Base-by-base conservation (phyloP, 202 grass and related monocot species). In the Panicum hallii region DNA sequence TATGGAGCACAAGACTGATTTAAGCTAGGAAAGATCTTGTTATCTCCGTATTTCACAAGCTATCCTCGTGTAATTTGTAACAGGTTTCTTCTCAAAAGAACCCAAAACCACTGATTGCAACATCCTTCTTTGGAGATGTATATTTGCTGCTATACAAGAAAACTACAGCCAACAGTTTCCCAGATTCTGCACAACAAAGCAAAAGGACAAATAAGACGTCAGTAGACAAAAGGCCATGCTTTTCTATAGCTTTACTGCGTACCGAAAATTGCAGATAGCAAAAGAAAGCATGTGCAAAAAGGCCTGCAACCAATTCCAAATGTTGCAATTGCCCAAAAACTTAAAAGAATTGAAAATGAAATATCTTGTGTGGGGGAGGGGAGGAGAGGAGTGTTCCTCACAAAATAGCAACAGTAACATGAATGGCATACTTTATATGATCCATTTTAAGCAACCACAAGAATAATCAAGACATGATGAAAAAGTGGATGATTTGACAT, bases 111-210 rank as follows among this genome's bases (percentile, higher is more conserved):
- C n/a, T 42, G 32, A 69, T 0, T 56, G 45, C 75, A 70, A 60
- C 79, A 67, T 77, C 50, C 8, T 75, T 65, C 14, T 43, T 15
- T 56, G 14, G 54, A 80, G 46, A 54, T 80, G 38, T 12, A 74
- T 56, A 47, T 77, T 85, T 86, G 19, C 47, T 82, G 20, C 58
- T 53, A 42, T 40, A 53, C 9, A 74, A 74, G 52, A 74, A 10
- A 46, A 48, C 40, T 63, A 22, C 80, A 77, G 17, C 23, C 23
- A 70, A 40, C 9, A 22, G 7, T 47, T 41, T 26, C 48, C 45
- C 45, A 58, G 15, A 22, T 69, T 63, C 56, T 88, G 77, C 63
- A 54, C n/a, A 84, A 81, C 63, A 66, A 80, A 84, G 43, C 54
- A 75, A 66, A 80, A 75, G 9, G 13, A 9, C 46, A 70, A 56